Evolutionary conservation across 805 yeast genomes (phyloP), one percentile per base, ranked within the genome.

Genomic region (Ogataea nakhonphanomensis): DNA sequence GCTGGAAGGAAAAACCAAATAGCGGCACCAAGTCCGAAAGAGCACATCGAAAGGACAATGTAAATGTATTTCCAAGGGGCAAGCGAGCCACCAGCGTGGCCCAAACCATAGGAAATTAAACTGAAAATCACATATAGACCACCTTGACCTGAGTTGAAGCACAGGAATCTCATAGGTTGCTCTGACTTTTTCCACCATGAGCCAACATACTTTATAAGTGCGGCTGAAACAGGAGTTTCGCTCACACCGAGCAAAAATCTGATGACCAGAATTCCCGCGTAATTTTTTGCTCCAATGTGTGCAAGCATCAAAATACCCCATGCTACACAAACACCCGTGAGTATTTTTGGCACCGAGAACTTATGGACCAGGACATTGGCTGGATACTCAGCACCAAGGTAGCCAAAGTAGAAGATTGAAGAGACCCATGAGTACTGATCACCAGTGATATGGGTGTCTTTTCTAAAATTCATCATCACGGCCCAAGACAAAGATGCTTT

Each of bases 271-370:
- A 76, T 69, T 0, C 79, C 73, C 4, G 73, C 63, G 47, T 66
- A 74, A 31, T 57, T 63, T 13, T 55, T 48, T n/a, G 68, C 55
- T 8, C 55, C 58, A 8, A 70, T 72, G 1, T 83, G 70, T 43
- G 74, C 79, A 23, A 76, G 59, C 35, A 74, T 66, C 28, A 79
- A 59, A 9, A 74, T 55, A 8, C 87, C 88, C 89, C 91, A 83
- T 3, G 79, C 45, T 32, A 81, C 66, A 48, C 73, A 76, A 1
- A 59, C 49, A 12, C 77, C 65, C 2, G 74, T 66, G 3, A 76
- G 64, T 44, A 72, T 72, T 11, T 78, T 71, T 3, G 41, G 22
- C 47, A 81, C 67, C 1, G 81, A 81, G 41, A 77, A 73, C 44
- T 65, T 71, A 55, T 81, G 86, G 21, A 80, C 58, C 1, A 71